Evolutionary conservation across 495 filamentous ascomycete species (phyloP).

Genomic region (Cenococcum geophilum): DNA sequence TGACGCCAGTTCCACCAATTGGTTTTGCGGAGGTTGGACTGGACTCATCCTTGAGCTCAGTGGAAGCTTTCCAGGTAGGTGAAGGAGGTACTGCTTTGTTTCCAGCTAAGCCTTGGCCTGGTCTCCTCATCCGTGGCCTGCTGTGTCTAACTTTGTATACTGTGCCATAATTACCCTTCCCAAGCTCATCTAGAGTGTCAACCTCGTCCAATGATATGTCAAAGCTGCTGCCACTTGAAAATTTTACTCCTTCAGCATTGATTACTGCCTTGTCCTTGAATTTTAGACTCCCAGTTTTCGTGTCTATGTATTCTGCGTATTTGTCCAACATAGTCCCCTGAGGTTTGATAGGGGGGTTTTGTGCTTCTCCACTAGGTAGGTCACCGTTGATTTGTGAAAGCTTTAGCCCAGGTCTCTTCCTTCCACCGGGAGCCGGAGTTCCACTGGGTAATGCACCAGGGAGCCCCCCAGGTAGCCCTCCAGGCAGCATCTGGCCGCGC

Average conservation of each 20-base stretch:
- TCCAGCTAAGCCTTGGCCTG: constrained; percentile 66
- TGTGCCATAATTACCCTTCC: constrained; percentile 97
- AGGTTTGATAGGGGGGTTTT: constrained; percentile 28
- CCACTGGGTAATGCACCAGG: constrained; percentile 15
- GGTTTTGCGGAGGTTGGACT: constrained; percentile 25
- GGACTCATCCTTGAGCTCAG: constrained; percentile 17
- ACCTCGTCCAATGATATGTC: constrained; percentile 94
- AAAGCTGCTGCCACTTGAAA: constrained; percentile 82
- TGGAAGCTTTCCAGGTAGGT: constrained; percentile 19
- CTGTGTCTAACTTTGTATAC: constrained; percentile 94
- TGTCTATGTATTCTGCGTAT: constrained; percentile 87
- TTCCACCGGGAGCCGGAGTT: constrained; percentile 24
- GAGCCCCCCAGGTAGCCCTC: constrained; percentile 36
- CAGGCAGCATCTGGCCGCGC: constrained; percentile 36
- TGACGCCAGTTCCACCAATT: constrained; percentile 48
- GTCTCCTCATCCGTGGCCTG: constrained; percentile 67
- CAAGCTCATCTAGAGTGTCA: constrained; percentile 88
- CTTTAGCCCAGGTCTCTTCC: constrained; percentile 36
- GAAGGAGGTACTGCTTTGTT: constrained; percentile 42
- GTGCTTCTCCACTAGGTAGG: constrained; percentile 9
- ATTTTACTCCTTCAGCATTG: constrained; percentile 82
- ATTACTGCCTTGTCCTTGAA: constrained; percentile 93
- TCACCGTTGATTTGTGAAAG: constrained; percentile 39
- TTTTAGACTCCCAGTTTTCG: constrained; percentile 80
- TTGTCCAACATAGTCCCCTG: constrained; percentile 72